phyloP scores from a whole-genome alignment of 2,329 filamentous ascomycete species.

The Phaeosphaeria sp. region DNA sequence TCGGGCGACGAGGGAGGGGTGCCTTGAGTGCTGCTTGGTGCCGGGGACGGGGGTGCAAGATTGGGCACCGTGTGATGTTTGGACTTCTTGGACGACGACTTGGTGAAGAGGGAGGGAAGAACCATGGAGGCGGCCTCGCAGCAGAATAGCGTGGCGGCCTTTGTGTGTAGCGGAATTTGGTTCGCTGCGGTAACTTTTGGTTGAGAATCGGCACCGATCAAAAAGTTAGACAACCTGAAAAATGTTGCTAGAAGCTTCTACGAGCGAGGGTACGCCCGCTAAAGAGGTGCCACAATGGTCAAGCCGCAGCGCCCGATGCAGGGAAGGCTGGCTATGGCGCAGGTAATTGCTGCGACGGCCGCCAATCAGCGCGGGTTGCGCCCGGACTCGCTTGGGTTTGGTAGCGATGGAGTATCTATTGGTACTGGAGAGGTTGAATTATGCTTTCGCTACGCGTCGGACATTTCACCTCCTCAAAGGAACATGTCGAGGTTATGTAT shows the following conservation, averaged over 20 bases:
- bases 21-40: constrained; percentile 26
- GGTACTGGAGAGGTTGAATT: not conserved
- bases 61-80: constrained; percentile 33
- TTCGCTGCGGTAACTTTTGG: constrained; percentile 37
- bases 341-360: constrained; percentile 1
- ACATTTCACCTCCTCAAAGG: not conserved
- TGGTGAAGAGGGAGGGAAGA: constrained; percentile 47
- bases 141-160: constrained; percentile 20
- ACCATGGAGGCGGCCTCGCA: constrained; percentile 40
- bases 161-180: constrained; percentile 36
- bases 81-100: constrained; percentile 47
- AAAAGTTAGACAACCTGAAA: constrained; percentile 29
- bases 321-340: constrained; percentile 25
- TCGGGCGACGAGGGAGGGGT: constrained; percentile 48
- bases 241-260: constrained; percentile 46
- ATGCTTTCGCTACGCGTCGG: too few relatives aligned
- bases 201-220: constrained; percentile 31
- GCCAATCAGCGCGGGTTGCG: not conserved
- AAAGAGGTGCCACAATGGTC: too few relatives aligned
- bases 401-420: not conserved
- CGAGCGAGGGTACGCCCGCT: constrained; percentile 24
- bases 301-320: too few relatives aligned
- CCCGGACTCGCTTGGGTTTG: not conserved
- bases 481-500: too few relatives aligned
- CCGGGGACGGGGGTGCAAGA: constrained; percentile 28